A percentile compares a stretch with the other conserved stretches of the same genome.
Conservation (phyloP, 805 yeast species). For the Maudiozyma barnettii region DNA sequence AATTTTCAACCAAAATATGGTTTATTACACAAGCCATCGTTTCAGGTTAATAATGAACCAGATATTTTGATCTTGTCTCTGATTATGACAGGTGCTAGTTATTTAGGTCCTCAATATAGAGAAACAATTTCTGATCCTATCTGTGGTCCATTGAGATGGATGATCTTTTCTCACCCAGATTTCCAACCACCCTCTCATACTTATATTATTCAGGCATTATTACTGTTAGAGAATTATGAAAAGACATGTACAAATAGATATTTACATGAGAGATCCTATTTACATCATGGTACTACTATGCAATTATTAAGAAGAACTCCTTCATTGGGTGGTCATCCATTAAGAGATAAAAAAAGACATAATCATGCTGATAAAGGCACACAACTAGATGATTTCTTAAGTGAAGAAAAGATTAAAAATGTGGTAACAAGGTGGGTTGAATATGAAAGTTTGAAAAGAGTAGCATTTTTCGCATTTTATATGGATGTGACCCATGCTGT, state of each 20-base stretch:
- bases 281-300: conserved; percentile 81
- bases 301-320: conserved; percentile 72
- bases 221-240: conserved; percentile 71
- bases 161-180: conserved; percentile 58
- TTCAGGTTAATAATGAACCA: conserved; percentile 41
- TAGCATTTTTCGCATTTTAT: conserved; percentile 74
- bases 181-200: conserved; percentile 69
- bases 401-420: conserved; percentile 17
- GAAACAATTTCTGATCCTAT: conserved; percentile 26
- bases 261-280: conserved; percentile 72
- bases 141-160: conserved; percentile 50
- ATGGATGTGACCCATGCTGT: conserved; percentile 72
- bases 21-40: conserved; percentile 38
- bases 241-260: conserved; percentile 59
- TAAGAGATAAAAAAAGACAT: conserved; percentile 12
- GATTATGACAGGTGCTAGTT: conserved; percentile 48
- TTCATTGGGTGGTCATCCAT: conserved; percentile 62
- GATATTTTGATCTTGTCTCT: conserved; percentile 45
- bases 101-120: conserved; percentile 24
- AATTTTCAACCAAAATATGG: conserved; percentile 48
- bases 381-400: not conserved
- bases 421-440: conserved; percentile 54
- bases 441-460: conserved; percentile 65
- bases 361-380: not conserved
- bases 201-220: conserved; percentile 68